These are phyloP conservation scores for Coniochaeta sp. DNA, from an alignment of 2,329 filamentous ascomycete genomes.

Conservation along the genomic window DNA sequence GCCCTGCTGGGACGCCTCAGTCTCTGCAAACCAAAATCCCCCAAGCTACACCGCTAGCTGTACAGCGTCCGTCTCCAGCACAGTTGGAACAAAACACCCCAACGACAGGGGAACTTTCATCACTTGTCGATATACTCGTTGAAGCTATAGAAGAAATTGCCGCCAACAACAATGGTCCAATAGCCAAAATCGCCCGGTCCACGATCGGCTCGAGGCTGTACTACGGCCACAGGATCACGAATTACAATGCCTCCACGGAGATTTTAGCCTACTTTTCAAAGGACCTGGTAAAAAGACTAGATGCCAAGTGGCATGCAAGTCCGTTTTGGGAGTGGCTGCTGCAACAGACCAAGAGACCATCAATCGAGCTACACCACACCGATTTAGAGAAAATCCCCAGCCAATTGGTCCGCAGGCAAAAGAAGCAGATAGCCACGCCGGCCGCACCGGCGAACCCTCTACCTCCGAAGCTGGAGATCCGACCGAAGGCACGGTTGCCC, in stretches of 20 bases:
- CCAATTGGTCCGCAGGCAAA: constrained; percentile 14
- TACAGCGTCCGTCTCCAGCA: not conserved
- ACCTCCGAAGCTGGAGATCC: constrained; percentile 3
- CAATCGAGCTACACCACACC: constrained; percentile 16
- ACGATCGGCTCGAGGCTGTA: constrained; percentile 25
- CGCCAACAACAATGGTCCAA: constrained; percentile 9
- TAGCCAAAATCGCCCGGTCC: not conserved
- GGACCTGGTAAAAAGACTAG: constrained; percentile 28
- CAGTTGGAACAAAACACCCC: not conserved
- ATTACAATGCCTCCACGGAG: constrained; percentile 26
- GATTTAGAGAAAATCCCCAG: constrained; percentile 13
- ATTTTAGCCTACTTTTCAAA: constrained; percentile 36
- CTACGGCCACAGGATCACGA: constrained; percentile 30
- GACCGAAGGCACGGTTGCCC: not conserved
- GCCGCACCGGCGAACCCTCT: constrained; percentile 4
- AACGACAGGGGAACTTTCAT: not conserved
- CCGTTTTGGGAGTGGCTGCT: constrained; percentile 27
- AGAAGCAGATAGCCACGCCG: not conserved
- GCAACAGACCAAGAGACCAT: constrained; percentile 17
- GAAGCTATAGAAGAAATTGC: constrained; percentile 20
- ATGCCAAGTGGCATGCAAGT: constrained; percentile 22
- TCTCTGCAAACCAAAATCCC: not conserved
- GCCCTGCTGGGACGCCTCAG: not conserved
- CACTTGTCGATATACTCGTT: constrained; percentile 14
- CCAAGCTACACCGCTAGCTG: not conserved